Evolutionary conservation across 2,329 filamentous ascomycete genomes (phyloP).

Genomic region (Trichothecium sympodiale): DNA sequence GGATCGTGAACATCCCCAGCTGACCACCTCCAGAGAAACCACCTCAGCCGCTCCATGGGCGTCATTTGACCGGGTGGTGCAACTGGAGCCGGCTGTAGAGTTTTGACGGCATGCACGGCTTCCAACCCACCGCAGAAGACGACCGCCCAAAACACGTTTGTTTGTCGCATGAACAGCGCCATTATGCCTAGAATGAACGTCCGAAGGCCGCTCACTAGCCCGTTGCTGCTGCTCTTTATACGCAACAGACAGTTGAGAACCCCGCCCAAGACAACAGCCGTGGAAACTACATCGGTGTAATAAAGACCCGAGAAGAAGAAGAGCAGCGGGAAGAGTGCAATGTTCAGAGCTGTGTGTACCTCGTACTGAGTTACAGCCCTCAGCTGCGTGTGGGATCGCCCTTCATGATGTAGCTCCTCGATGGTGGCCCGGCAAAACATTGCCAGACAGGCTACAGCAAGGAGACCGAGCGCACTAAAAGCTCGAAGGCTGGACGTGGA

Average conservation of each 20-base stretch:
- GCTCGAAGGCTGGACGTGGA: conserved; percentile 28
- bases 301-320: conserved; percentile 96
- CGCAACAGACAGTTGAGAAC: conserved; percentile 48
- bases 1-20: conserved; percentile 46
- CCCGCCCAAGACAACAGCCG: conserved; percentile 59
- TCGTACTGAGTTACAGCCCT: conserved; percentile 25
- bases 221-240: conserved; percentile 19
- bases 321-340: conserved; percentile 74
- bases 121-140: conserved; percentile 60
- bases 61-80: conserved; percentile 19
- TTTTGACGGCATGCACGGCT: conserved; percentile 38
- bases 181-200: conserved; percentile 48
- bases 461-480: conserved; percentile 32
- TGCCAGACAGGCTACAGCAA: conserved; percentile 31
- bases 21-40: conserved; percentile 31
- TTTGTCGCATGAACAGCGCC: conserved; percentile 74
- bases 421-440: conserved; percentile 41
- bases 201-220: conserved; percentile 26
- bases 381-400: conserved; percentile 4
- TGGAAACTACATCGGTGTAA: conserved; percentile 86
- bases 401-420: conserved; percentile 27
- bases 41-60: conserved; percentile 21
- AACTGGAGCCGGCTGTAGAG: conserved; percentile 21
- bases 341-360: conserved; percentile 61
- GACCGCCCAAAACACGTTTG: conserved; percentile 93